phyloP scores from a whole-genome alignment of 148 eudicot species.

The Nepenthes mirabilis region DNA sequence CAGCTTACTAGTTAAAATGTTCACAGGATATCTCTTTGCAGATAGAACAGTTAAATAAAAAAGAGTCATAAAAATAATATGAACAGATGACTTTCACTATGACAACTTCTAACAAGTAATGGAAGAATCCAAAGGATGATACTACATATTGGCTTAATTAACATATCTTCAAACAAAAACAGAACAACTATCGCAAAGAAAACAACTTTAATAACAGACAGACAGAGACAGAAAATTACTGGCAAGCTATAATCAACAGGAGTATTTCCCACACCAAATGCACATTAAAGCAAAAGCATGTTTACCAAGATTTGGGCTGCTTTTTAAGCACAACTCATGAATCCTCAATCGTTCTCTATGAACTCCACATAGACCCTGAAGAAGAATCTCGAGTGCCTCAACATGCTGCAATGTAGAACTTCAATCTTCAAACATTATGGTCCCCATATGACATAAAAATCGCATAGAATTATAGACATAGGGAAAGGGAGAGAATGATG shows the following conservation, averaged over 20 bases:
- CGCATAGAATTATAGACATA: too few relatives aligned
- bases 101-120: too few relatives aligned
- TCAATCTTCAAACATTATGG: neutral
- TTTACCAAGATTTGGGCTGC: constrained; percentile 74
- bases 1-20: neutral
- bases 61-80: too few relatives aligned
- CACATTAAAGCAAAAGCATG: neutral
- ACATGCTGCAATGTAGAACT: constrained; percentile 55
- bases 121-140: too few relatives aligned
- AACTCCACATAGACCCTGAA: constrained; percentile 85
- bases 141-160: too few relatives aligned
- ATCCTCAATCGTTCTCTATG: constrained; percentile 56
- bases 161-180: too few relatives aligned
- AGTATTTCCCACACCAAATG: neutral
- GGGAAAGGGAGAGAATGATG: too few relatives aligned
- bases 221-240: neutral
- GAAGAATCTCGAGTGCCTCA: constrained; percentile 94
- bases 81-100: too few relatives aligned
- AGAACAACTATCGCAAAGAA: too few relatives aligned
- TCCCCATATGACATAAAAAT: too few relatives aligned
- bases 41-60: neutral
- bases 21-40: neutral
- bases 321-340: constrained; percentile 81
- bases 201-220: neutral
- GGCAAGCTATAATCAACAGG: neutral